Percentiles rank a stretch among this genome's conserved stretches.
These are phyloP conservation scores for Carallia pectinifolia DNA, from an alignment of 345 rosid species.

Conservation along the genomic window DNA sequence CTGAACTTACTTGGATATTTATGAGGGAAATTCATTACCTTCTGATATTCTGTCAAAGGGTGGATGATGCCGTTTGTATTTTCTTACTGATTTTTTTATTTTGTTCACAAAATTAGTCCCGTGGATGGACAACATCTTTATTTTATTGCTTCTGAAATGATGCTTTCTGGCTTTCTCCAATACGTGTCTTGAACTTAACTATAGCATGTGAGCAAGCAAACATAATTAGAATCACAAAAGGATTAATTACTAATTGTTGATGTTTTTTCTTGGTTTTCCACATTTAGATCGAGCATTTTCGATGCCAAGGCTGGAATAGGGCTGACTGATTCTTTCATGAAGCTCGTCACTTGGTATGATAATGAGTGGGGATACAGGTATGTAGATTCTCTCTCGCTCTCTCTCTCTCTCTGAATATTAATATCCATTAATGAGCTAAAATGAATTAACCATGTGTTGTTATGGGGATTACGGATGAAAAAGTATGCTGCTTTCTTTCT, in stretches of 20 bases:
- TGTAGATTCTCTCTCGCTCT: not conserved
- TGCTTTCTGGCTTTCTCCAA: no score
- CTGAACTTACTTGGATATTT: not conserved
- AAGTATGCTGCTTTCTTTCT: constrained; percentile 13
- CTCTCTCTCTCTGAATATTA: not conserved
- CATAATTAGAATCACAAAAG: no score
- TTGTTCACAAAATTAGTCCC: not conserved
- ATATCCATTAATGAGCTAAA: no score
- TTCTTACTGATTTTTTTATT: not conserved
- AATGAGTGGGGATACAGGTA: constrained; percentile 99
- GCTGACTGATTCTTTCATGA: constrained; percentile 71
- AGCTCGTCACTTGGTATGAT: constrained; percentile 94
- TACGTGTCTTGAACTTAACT: no score
- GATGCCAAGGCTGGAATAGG: constrained; percentile 99
- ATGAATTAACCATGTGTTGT: not conserved
- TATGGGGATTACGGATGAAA: not conserved
- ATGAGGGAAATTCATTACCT: no score
- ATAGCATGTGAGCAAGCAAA: no score
- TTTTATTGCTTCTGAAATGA: no score
- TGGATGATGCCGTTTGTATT: not conserved
- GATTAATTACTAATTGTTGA: not conserved
- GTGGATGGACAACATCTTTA: no score
- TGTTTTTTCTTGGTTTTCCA: not conserved
- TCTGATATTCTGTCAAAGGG: no score
- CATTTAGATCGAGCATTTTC: constrained; percentile 89